phyloP scores from a whole-genome alignment of 495 filamentous ascomycete genomes.

The Neurospora tetraspora region DNA sequence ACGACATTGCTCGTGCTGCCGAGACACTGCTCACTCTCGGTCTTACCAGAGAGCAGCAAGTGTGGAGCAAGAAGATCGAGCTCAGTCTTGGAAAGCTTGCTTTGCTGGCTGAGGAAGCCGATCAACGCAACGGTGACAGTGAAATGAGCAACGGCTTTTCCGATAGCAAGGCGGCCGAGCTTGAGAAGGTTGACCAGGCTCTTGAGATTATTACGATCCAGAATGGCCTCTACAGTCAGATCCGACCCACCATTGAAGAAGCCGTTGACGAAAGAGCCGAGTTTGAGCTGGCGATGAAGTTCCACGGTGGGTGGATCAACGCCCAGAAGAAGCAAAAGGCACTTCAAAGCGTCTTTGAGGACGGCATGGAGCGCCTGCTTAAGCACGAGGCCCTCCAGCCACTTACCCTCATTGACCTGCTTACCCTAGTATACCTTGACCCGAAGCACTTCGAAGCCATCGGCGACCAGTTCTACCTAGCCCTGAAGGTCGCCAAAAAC shows the following conservation, averaged over 20 bases:
- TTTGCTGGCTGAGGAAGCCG: conserved; percentile 49
- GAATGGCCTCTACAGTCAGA: conserved; percentile 52
- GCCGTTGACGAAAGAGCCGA: conserved; percentile 73
- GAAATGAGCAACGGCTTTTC: conserved; percentile 20
- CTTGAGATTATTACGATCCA: conserved; percentile 62
- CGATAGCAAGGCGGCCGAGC: conserved; percentile 20
- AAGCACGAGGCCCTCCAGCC: conserved; percentile 55
- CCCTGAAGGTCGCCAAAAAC: conserved; percentile 55
- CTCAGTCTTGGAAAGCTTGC: conserved; percentile 80
- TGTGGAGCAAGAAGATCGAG: conserved; percentile 87
- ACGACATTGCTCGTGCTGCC: conserved; percentile 61
- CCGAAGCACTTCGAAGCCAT: conserved; percentile 27
- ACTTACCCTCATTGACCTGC: conserved; percentile 64
- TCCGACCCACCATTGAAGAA: conserved; percentile 44
- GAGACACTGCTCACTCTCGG: conserved; percentile 56
- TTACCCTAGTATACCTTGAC: conserved; percentile 58
- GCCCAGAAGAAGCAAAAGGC: conserved; percentile 48
- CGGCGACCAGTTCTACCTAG: conserved; percentile 55
- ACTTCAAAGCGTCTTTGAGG: conserved; percentile 52
- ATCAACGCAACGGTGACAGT: conserved; percentile 19
- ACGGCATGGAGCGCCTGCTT: conserved; percentile 55
- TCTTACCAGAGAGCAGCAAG: conserved; percentile 53
- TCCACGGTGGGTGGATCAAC: conserved; percentile 43
- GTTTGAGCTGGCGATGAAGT: conserved; percentile 60
- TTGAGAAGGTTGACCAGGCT: conserved; percentile 46